Percentiles rank a stretch among this genome's conserved stretches.
Conservation (phyloP, 1,284 basidiomycete genomes). For the Kwoniella shivajii region DNA sequence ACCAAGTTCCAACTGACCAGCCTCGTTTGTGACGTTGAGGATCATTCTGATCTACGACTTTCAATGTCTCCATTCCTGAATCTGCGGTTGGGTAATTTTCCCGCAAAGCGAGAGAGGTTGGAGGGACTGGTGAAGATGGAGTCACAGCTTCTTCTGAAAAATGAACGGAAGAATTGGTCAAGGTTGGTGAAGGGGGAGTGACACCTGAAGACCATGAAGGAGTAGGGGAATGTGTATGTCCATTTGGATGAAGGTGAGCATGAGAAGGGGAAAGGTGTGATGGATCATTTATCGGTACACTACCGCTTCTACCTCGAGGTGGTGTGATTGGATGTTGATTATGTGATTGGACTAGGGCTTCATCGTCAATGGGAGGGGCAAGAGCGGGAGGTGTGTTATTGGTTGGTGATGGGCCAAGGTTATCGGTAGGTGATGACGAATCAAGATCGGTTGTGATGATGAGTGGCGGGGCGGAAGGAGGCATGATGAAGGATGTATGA, state of each 20-base stretch:
- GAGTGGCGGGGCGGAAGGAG: conserved; percentile 29
- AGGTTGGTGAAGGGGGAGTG: conserved; percentile 45
- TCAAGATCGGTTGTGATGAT: conserved; percentile 48
- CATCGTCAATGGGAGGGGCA: conserved; percentile 11
- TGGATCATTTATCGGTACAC: conserved; percentile 18
- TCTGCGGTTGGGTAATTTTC: conserved; percentile 69
- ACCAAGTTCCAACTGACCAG: conserved; percentile 39
- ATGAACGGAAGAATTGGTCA: conserved; percentile 42
- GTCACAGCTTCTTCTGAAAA: conserved; percentile 39
- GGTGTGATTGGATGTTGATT: conserved; percentile 10
- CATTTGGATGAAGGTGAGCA: conserved; percentile 14
- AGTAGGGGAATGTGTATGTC: conserved; percentile 18
- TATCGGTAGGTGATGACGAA: not conserved
- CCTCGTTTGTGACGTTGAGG: conserved; percentile 28
- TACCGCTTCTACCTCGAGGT: conserved; percentile 13
- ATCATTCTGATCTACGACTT: conserved; percentile 58
- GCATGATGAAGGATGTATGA: conserved; percentile 8
- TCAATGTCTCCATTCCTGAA: conserved; percentile 62
- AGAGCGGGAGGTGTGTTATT: conserved; percentile 5
- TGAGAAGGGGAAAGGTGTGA: conserved; percentile 34
- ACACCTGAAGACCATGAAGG: conserved; percentile 30
- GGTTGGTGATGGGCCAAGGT: not conserved
- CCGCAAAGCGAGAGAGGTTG: conserved; percentile 63
- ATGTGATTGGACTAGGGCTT: not conserved
- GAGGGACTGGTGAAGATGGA: conserved; percentile 24